Evolutionary conservation across 164 flowering plant species (phyloP).

Genomic region (Aristolochia fimbriata): DNA sequence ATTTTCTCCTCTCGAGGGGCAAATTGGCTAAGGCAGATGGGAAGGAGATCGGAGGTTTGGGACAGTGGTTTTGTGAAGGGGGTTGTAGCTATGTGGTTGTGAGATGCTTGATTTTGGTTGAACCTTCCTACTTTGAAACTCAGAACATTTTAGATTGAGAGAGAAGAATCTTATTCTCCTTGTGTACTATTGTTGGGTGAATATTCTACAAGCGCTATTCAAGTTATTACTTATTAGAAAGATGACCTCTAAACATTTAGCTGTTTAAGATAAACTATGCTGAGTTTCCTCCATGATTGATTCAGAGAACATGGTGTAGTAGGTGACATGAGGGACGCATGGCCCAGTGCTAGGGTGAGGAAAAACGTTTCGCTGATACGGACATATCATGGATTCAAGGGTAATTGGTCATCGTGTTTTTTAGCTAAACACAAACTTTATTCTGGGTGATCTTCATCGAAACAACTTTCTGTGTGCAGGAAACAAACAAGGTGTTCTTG

Average conservation of each 20-base stretch:
- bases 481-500: conserved; percentile 79
- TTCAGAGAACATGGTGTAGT: conserved; percentile 90
- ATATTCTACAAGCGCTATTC: too few species aligned
- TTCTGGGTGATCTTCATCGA: neutral
- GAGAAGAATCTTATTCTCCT: too few species aligned
- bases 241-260: neutral
- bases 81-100: too few species aligned
- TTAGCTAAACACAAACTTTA: neutral
- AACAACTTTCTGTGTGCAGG: conserved; percentile 30
- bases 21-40: too few species aligned
- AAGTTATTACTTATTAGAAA: too few species aligned
- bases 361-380: conserved; percentile 77
- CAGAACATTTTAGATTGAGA: too few species aligned
- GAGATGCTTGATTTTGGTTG: too few species aligned
- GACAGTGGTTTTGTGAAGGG: too few species aligned
- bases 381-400: conserved; percentile 94
- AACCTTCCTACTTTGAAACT: too few species aligned
- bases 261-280: neutral
- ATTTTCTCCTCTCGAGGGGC: too few species aligned
- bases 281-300: neutral
- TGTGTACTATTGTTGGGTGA: too few species aligned
- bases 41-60: too few species aligned
- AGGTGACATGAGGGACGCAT: conserved; percentile 96
- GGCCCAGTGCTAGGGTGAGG: conserved; percentile 88
- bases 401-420: conserved; percentile 17